Evolutionary conservation across 23 red algal genomes (phyloP).

Genomic region (Agarophyton chilense): DNA sequence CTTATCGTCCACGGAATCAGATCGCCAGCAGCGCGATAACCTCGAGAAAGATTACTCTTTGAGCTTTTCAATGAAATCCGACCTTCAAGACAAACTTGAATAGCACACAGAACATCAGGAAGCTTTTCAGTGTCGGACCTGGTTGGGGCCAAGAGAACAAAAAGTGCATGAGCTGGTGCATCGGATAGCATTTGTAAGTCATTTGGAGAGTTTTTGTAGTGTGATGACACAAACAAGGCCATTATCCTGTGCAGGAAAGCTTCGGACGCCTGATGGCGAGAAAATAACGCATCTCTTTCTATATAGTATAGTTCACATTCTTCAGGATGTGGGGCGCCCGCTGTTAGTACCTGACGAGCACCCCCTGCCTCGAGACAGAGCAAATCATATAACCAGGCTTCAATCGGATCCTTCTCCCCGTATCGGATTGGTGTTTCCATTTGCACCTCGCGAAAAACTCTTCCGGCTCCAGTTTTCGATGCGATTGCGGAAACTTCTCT

Average conservation of each 20-base stretch:
- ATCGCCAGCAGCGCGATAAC: conserved; percentile 85
- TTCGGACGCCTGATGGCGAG: conserved; percentile 81
- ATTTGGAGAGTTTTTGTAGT: conserved; percentile 99
- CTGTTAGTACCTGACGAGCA: conserved; percentile 42
- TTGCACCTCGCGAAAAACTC: conserved; percentile 83
- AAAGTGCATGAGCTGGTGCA: conserved; percentile 90
- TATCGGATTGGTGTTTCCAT: conserved; percentile 95
- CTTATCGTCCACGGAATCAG: conserved; percentile 97
- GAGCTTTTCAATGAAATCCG: conserved; percentile 71
- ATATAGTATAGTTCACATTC: conserved; percentile 89
- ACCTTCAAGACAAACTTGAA: conserved; percentile 97
- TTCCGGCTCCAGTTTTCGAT: conserved; percentile 41
- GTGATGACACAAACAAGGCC: conserved; percentile 92
- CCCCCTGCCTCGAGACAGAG: conserved; percentile 89
- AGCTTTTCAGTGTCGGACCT: conserved; percentile 62
- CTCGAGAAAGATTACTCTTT: conserved; percentile 58
- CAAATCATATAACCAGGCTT: conserved; percentile 95
- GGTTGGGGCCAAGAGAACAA: conserved; percentile 91
- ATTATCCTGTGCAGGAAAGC: conserved; percentile 86
- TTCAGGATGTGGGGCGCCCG: conserved; percentile 80
- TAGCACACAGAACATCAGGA: conserved; percentile 87
- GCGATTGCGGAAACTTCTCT: conserved; percentile 10
- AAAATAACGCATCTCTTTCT: conserved; percentile 92
- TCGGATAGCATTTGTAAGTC: conserved; percentile 97
- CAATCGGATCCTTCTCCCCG: conserved; percentile 82